Percentiles rank a stretch among this genome's conserved stretches.
Conservation (phyloP, 192 early-diverging fungal genomes). For the Thoreauomyces humboldtii region DNA sequence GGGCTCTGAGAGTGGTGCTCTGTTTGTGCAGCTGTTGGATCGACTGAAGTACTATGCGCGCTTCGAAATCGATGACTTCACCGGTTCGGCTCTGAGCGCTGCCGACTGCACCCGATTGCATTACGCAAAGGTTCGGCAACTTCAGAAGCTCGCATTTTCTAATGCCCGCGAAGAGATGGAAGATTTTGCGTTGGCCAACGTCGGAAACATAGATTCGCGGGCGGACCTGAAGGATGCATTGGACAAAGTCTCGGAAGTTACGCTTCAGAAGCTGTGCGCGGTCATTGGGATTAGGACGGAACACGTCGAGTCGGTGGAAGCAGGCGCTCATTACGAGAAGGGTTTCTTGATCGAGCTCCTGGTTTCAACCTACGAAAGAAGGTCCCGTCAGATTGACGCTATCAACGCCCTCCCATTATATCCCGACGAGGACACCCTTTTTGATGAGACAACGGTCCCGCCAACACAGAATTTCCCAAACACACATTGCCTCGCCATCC, state of each 20-base stretch:
- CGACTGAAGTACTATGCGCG: constrained; percentile 68
- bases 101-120: constrained; percentile 62
- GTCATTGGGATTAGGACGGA: constrained; percentile 63
- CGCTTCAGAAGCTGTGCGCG: constrained; percentile 57
- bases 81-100: constrained; percentile 69
- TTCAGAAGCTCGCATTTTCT: constrained; percentile 79
- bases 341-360: constrained; percentile 61
- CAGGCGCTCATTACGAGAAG: constrained; percentile 2
- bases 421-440: constrained; percentile 73
- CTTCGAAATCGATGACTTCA: constrained; percentile 82
- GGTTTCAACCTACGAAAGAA: constrained; percentile 54
- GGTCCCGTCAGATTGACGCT: constrained; percentile 64
- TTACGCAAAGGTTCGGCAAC: constrained; percentile 55
- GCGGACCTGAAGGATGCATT: constrained; percentile 55
- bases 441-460: constrained; percentile 63
- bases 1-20: constrained; percentile 27
- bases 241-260: constrained; percentile 37
- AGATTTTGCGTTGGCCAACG: constrained; percentile 71
- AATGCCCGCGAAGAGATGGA: constrained; percentile 66
- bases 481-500: constrained; percentile 70
- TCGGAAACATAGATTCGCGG: constrained; percentile 61
- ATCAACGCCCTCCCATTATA: constrained; percentile 72
- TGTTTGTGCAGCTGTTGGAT: constrained; percentile 67
- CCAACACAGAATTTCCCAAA: constrained; percentile 45
- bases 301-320: constrained; percentile 25